phyloP scores from a whole-genome alignment of 768 basidiomycete species.

The Coprinopsis marcescibilis region DNA sequence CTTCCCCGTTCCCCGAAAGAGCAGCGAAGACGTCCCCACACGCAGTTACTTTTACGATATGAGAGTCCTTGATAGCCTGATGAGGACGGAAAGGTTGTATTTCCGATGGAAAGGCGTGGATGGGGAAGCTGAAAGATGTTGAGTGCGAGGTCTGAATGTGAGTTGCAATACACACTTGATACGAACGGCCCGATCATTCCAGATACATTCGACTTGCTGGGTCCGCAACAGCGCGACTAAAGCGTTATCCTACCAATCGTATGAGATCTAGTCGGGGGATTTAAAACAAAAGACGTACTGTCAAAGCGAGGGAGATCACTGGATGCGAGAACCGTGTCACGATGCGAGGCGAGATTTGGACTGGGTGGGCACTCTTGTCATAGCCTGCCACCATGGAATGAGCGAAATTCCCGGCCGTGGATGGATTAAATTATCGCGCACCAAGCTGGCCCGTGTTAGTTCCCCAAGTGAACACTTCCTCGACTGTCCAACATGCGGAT shows the following conservation, averaged over 20 bases:
- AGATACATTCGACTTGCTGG: constrained; percentile 78
- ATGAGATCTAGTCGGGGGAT: not conserved
- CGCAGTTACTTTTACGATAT: constrained; percentile 72
- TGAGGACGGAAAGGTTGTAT: constrained; percentile 80
- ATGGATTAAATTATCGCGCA: no score
- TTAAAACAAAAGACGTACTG: constrained; percentile 40
- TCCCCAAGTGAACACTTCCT: constrained; percentile 83
- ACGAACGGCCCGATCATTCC: constrained; percentile 69
- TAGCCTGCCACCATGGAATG: constrained; percentile 49
- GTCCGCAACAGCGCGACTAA: constrained; percentile 77
- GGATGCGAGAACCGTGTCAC: constrained; percentile 72
- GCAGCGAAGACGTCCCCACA: constrained; percentile 82
- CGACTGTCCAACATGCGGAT: constrained; percentile 82
- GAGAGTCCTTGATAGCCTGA: constrained; percentile 61
- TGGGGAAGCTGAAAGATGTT: constrained; percentile 53
- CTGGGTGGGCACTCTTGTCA: constrained; percentile 64
- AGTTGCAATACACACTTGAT: constrained; percentile 47
- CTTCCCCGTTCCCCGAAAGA: constrained; percentile 81
- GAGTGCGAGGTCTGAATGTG: constrained; percentile 2
- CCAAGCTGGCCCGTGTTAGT: constrained; percentile 91
- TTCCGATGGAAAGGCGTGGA: constrained; percentile 68
- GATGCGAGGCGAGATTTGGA: constrained; percentile 73
- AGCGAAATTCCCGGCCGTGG: no score
- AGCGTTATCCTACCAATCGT: constrained; percentile 59
- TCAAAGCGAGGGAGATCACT: constrained; percentile 68